phyloP scores from a whole-genome alignment of 2,329 filamentous ascomycete species.

The Epicoccum nigrum region DNA sequence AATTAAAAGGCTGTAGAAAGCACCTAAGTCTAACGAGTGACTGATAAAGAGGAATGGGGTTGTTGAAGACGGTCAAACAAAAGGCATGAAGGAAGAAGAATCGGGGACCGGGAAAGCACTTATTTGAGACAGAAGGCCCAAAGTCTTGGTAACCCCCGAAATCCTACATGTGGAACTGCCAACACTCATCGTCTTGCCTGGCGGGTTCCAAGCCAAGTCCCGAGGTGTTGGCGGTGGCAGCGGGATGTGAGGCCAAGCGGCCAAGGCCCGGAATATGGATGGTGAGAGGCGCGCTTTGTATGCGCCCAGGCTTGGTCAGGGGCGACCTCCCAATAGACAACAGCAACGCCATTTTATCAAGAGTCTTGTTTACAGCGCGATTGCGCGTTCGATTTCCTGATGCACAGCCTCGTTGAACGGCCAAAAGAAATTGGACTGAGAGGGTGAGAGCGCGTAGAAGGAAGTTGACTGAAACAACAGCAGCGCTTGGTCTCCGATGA shows the following conservation, averaged over 20 bases:
- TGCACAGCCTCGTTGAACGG: constrained; percentile 36
- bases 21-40: constrained; percentile 45
- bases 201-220: constrained; percentile 40
- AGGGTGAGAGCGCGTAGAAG: background rate
- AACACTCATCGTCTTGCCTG: constrained; percentile 42
- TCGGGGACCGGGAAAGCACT: constrained; percentile 25
- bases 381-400: constrained; percentile 30
- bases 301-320: constrained; percentile 46
- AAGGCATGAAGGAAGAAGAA: constrained; percentile 33
- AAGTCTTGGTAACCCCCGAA: constrained; percentile 35
- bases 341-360: constrained; percentile 17
- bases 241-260: constrained; percentile 36
- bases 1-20: constrained; percentile 39
- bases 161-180: constrained; percentile 46
- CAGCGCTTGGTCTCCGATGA: constrained; percentile 16
- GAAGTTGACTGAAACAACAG: constrained; percentile 9
- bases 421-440: background rate
- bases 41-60: constrained; percentile 37
- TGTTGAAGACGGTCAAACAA: constrained; percentile 31
- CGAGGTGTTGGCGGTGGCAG: constrained; percentile 38
- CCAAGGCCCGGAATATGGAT: constrained; percentile 32
- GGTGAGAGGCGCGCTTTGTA: constrained; percentile 31
- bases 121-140: constrained; percentile 42
- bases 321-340: constrained; percentile 29
- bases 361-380: constrained; percentile 24